A percentile compares a stretch with the other conserved stretches of the same genome.
Evolutionary conservation across 2,329 filamentous ascomycete genomes (phyloP).

Genomic region (Penicillium oxalicum): DNA sequence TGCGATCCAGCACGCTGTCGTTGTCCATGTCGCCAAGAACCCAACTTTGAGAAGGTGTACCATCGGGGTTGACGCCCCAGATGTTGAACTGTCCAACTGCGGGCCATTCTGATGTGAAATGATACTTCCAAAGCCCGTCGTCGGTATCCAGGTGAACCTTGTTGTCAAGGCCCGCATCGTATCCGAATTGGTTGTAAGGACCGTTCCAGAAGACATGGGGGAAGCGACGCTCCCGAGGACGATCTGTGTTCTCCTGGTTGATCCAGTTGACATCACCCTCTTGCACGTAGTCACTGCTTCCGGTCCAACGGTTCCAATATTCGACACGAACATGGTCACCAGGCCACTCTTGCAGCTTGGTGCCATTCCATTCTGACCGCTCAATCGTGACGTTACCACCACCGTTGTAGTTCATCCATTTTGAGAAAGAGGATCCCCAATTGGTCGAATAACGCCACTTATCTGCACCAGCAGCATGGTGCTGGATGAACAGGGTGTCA

Average conservation of each 20-base stretch:
- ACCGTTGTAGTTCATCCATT: conserved; percentile 52
- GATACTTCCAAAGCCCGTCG: conserved; percentile 51
- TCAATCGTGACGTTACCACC: conserved; percentile 46
- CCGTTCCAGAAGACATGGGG: conserved; percentile 60
- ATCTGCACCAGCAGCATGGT: conserved; percentile 56
- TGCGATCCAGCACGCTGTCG: conserved; percentile 55
- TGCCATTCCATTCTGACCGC: conserved; percentile 52
- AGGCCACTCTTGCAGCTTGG: conserved; percentile 52
- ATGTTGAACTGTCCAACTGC: conserved; percentile 57
- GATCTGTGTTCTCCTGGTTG: conserved; percentile 10
- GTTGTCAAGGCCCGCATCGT: conserved; percentile 54
- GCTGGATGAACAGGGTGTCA: conserved; percentile 46
- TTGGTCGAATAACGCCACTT: conserved; percentile 59
- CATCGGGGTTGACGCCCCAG: conserved; percentile 61
- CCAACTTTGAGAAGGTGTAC: conserved; percentile 54
- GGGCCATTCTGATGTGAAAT: conserved; percentile 60
- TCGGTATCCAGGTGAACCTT: conserved; percentile 42
- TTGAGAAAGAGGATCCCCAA: conserved; percentile 55
- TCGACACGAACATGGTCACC: conserved; percentile 59
- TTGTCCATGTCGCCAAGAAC: conserved; percentile 57
- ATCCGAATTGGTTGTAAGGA: conserved; percentile 59
- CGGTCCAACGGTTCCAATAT: conserved; percentile 55
- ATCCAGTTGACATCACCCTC: conserved; percentile 47
- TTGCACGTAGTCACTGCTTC: conserved; percentile 56
- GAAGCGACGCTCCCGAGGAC: conserved; percentile 45